Evolutionary conservation across 495 filamentous ascomycete species (phyloP).

Genomic region (Talaromyces stipitatus): DNA sequence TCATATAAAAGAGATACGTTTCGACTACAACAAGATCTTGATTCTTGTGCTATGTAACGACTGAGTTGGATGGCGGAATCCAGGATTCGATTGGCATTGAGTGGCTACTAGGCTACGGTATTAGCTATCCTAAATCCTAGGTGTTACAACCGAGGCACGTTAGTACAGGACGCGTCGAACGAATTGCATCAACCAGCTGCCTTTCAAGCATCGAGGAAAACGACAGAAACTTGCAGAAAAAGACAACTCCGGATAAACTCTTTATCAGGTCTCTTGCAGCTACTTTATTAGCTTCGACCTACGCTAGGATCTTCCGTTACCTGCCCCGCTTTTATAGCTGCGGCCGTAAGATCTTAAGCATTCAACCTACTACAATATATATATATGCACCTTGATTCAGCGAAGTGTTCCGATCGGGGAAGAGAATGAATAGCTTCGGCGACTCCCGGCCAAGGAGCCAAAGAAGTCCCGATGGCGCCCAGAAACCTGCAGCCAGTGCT

Average conservation of each 20-base stretch:
- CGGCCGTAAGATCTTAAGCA: neutral
- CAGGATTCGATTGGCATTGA: neutral
- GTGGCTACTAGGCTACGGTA: too few relatives aligned
- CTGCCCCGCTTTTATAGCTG: neutral
- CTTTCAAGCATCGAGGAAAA: neutral
- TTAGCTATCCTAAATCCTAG: neutral
- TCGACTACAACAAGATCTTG: neutral
- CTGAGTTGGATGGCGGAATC: neutral
- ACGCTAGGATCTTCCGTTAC: neutral
- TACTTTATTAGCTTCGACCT: neutral
- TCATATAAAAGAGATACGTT: neutral
- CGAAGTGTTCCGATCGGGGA: neutral
- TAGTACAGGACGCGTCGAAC: neutral
- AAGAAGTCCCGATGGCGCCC: neutral
- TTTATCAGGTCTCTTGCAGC: neutral
- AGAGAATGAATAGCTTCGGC: neutral
- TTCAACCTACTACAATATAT: neutral
- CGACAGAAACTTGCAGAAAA: neutral
- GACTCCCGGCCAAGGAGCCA: neutral
- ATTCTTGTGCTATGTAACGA: neutral
- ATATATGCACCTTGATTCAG: neutral
- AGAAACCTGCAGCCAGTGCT: neutral
- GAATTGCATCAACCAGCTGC: neutral
- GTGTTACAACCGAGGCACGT: neutral
- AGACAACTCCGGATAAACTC: neutral